Evolutionary conservation across 2,329 filamentous ascomycete genomes (phyloP), one percentile per base, ranked within the genome.

Genomic region (Juglanconis oblonga): DNA sequence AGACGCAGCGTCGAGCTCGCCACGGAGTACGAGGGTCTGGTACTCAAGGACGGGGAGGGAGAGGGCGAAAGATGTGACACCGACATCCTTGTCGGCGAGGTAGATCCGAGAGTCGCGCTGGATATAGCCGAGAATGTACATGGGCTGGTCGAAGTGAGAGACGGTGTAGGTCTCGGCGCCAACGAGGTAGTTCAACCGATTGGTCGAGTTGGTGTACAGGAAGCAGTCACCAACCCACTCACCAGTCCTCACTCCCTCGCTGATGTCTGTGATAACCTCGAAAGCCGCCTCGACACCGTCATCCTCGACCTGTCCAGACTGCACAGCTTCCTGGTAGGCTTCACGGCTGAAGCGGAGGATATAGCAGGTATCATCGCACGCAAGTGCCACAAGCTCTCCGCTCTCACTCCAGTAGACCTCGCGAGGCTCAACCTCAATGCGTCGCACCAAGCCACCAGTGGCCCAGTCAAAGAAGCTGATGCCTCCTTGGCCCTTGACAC

Each of bases 221-320:
- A 99, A 97, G 79, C 94, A 97, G 78, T 99, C 95, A 64, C 95
- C 95, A 59, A 99, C 91, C 95, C 95, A 99, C 78, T 96, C 91
- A 67, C 94, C 95, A 24, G 94, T 97, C 65, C 91, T 90, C 55
- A 98, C 92, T 65, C 88, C 91, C 77, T 98, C 95, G 71, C 89
- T 94, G 71, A 97, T 92, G 72, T 98, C 95, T 31, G 93, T 97
- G 57, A 98, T 91, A 33, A 98, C 90, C 71, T 98, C 95, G 67
- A 99, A 97, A 5, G 95, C 95, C 31, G 93, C 85, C 79, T 99
- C 95, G 5, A 97, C 94, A 59, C 95, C 95, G 73, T 97, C 94
- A 56, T 88, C 86, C 67, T 98, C 94, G 7, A 92, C 87, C 67
- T 92, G 83, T 3, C 91, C 94, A 35, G 87, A 83, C 69, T 97